Base-by-base conservation (phyloP, 2,329 filamentous ascomycete genomes). In the Torrubiella hemipterigena region DNA sequence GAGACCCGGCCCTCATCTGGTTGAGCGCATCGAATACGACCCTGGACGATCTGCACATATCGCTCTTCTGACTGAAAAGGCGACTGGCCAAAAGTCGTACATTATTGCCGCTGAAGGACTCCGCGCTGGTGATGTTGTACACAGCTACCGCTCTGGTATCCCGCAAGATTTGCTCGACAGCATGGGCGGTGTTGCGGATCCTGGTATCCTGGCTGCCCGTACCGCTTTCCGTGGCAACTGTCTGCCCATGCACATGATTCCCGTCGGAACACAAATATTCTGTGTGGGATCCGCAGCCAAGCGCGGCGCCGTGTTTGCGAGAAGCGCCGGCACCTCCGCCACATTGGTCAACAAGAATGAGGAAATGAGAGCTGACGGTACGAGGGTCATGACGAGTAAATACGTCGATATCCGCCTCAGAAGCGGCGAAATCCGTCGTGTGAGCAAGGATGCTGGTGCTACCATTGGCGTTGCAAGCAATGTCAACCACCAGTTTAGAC, bases 381-480 rank as follows among this genome's bases (percentile, higher is more conserved):
- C 63, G 31, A 70, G 65, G 49, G 59, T 73, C 30, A 73, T 81
- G 56, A 75, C 73, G 27, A 76, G 81, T 42, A 77, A 79, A 48
- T 85, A 82, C 49, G 83, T 96, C 36, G 83, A 77, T 28, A 76
- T 98, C 27, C 74, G 81, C 38, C 64, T 98, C 30, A 86, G 94
- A 56, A 96, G 87, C 54, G 91, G 91, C 30, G 91, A 98, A 55
- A 73, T 94, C 34, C 76, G 93, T 40, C 80, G 78, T 45, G 85
- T 96, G 38, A 83, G 81, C 63, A 86, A 82, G 54, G 80, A 96
- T 49, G 89, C 91, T 26, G 94, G 89, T 49, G 91, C 86, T 16
- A 98, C 93, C 3, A 81, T 98, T 50, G 91, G 91, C 20, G 76
- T 94, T 36, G 80, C 89, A 24, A 96, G 91, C 69, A 98, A 98